phyloP scores from a whole-genome alignment of 306 rosid species.

The Hippophae rhamnoides region DNA sequence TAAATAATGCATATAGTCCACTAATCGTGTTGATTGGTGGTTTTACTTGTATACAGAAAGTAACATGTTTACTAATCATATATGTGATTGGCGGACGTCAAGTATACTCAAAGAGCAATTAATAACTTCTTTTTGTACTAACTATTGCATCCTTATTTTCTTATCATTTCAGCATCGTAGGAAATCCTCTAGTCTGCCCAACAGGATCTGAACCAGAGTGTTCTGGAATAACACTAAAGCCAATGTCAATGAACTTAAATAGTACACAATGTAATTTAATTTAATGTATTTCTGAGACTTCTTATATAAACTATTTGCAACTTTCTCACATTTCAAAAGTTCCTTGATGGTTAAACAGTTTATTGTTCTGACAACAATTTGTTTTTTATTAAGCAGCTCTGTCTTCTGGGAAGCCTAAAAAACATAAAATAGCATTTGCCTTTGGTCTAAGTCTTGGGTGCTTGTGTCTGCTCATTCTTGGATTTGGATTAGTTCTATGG shows the following conservation, averaged over 20 bases:
- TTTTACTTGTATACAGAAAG: too few species aligned
- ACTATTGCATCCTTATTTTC: background rate
- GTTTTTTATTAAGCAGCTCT: conserved; percentile 43
- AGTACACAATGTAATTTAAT: conserved; percentile 41
- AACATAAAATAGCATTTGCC: conserved; percentile 68
- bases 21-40: too few species aligned
- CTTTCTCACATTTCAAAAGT: background rate
- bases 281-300: background rate
- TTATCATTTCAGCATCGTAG: conserved; percentile 62
- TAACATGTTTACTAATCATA: too few species aligned
- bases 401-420: conserved; percentile 43
- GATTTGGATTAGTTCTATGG: conserved; percentile 68
- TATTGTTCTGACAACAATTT: conserved; percentile 25
- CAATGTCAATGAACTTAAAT: conserved; percentile 87
- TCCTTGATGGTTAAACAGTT: background rate
- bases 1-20: too few species aligned
- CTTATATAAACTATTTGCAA: background rate
- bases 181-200: conserved; percentile 78
- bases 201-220: conserved; percentile 76
- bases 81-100: too few species aligned
- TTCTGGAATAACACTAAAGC: conserved; percentile 65
- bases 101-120: too few species aligned
- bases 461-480: conserved; percentile 65
- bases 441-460: conserved; percentile 84
- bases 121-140: background rate